Evolutionary conservation across 2,329 filamentous ascomycete genomes (phyloP), one percentile per base, ranked within the genome.

Genomic region (Onygena corvina): DNA sequence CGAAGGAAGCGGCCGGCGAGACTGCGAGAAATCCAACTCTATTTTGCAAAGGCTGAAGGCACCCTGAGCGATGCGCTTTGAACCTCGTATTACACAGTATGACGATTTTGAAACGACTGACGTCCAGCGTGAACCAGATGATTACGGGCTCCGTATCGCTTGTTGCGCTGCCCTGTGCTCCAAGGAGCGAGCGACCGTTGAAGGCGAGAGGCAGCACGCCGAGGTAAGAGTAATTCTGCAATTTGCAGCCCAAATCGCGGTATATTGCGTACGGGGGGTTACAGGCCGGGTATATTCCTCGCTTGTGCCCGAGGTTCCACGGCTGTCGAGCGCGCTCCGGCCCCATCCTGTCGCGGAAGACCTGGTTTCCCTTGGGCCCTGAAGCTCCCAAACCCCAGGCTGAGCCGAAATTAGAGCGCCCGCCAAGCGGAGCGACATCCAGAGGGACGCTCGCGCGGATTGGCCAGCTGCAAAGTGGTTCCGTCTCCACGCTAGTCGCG

Each of bases 61-160:
- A 31, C 29, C 29, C 29, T 31, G 29, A n/a, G 7, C 18, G 25
- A 42, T 42, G 38, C 38, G 38, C 38, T 42, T 42, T 42, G 38
- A 42, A 42, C 38, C 38, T 42, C 38, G 38, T 42, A 42, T 42
- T 42, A n/a, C n/a, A n/a, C n/a, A n/a, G n/a, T n/a, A 42, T 42
- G 20, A 20, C 21, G 18, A 42, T 11, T 21, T 42, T 42, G 38
- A 42, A 42, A 42, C 38, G 21, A 42, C 14, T 42, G 25, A 21
- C 38, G n/a, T 25, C 9, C 16, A 40, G 36, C 25, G 21, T 11
- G 21, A 27, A 5, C n/a, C 14, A 25, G 38, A 27, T 29, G 12
- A 40, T 25, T 23, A 42, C 21, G 38, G 38, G 38, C 38, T 42
- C 38, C 38, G n/a, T 25, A 20, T 42, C 38, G 38, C 38, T 42